Percentiles rank a stretch among this genome's conserved stretches.
Conservation (phyloP, 169 alveolate genomes). For the Plasmodium knowlesi region DNA sequence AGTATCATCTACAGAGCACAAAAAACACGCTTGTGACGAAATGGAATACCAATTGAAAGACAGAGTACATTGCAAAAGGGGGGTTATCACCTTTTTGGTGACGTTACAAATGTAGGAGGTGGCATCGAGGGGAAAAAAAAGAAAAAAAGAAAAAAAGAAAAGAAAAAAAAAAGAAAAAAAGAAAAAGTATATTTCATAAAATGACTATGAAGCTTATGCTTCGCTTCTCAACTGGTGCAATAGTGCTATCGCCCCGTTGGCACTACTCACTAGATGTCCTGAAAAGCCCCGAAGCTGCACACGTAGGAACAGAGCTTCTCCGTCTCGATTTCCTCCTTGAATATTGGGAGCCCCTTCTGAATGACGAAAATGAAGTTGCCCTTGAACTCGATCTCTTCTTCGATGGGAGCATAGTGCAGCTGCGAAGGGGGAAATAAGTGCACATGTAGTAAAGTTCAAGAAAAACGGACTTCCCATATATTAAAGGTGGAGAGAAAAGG, state of each 20-base stretch:
- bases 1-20: not conserved
- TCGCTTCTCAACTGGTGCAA: not conserved
- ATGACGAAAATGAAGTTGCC: slow-evolving; percentile 56
- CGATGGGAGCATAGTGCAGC: slow-evolving; percentile 38
- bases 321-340: slow-evolving; percentile 45
- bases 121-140: not conserved
- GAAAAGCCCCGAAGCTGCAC: slow-evolving; percentile 47
- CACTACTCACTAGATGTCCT: not conserved
- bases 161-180: not conserved
- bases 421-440: not conserved
- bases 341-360: slow-evolving; percentile 55
- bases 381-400: slow-evolving; percentile 27
- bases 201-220: not conserved
- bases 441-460: not conserved
- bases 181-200: not conserved
- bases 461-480: not conserved
- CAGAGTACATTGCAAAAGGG: not conserved
- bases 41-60: not conserved
- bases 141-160: not conserved
- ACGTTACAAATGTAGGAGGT: not conserved
- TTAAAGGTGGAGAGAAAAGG: not conserved
- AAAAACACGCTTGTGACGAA: not conserved
- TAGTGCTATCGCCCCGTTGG: not conserved
- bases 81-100: not conserved
- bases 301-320: slow-evolving; percentile 30